Base-by-base conservation (phyloP, 345 rosid species). In the Brassica rapa region DNA sequence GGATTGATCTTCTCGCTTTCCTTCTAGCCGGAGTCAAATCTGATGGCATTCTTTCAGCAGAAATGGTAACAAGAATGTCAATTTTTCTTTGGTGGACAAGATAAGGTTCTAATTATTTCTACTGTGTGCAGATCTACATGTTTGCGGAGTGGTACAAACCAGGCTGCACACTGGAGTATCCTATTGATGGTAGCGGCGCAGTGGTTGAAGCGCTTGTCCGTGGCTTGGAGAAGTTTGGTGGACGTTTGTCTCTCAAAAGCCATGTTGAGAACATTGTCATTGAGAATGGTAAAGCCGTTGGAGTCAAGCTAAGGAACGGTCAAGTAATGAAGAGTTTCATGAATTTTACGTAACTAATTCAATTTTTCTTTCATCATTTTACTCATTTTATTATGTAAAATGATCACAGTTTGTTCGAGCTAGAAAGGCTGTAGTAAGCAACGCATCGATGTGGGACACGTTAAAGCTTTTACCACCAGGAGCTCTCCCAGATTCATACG, bases 1-100 rank as follows among this genome's bases (percentile, higher is more conserved):
- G 98, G 97, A 83, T 94, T 67, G 97, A 94, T 82, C 96, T 94
- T 81, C 82, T 94, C 30, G 85, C 98, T n/a, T 94, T 94, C 82
- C 90, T 94, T 73, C 98, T 94, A 56, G 97, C 97, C 1, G 98
- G 98, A 78, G 97, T 94, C 82, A 94, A 94, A 90, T 90, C 97
- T 81, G 85, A 88, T 83, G 97, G 98, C 84, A 84, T 94, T 77
- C 98, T 94, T 53, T 94, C 98, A 83, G 97, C 97, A 75, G 98
- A 94, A 88, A 94, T 94, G 98, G 98, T 94, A 90, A 51, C 56
- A 51, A 51, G 56, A 51, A 51, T 51, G 21, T 51, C 56, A 51
- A 49, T n/a, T 1, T n/a, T 49, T n/a, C 5, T 49, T 49, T n/a
- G 56, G 16, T n/a, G 56, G 56, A 49, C 56, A 49, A 39, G 46